Evolutionary conservation across 805 yeast genomes (phyloP).

Genomic region (Grigorovia jiainica): DNA sequence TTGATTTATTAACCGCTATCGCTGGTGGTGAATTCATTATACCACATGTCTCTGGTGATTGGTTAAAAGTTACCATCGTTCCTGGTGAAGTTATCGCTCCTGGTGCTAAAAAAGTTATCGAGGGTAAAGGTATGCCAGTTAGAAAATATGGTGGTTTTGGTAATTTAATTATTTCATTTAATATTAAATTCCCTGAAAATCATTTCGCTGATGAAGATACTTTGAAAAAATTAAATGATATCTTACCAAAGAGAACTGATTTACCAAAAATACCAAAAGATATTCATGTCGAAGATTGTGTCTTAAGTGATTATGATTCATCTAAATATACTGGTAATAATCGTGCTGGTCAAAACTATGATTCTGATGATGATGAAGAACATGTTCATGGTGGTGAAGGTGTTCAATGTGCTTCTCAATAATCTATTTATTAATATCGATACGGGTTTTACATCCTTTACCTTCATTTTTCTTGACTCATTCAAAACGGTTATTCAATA

Average conservation of each 20-base stretch:
- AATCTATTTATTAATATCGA: slow-evolving; percentile 16
- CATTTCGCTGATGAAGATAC: slow-evolving; percentile 69
- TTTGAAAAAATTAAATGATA: slow-evolving; percentile 58
- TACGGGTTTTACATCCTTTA: background rate
- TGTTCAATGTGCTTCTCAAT: slow-evolving; percentile 84
- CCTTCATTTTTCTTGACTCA: background rate
- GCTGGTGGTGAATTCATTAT: slow-evolving; percentile 91
- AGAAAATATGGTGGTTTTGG: slow-evolving; percentile 83
- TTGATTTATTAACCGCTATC: slow-evolving; percentile 87
- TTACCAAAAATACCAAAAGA: slow-evolving; percentile 50
- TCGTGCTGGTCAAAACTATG: slow-evolving; percentile 30
- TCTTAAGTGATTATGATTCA: slow-evolving; percentile 59
- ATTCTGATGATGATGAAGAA: slow-evolving; percentile 52
- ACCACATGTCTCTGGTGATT: slow-evolving; percentile 88
- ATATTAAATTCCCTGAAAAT: slow-evolving; percentile 75
- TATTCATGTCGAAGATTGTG: slow-evolving; percentile 75
- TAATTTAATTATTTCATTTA: slow-evolving; percentile 76
- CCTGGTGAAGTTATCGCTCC: slow-evolving; percentile 94
- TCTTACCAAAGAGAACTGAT: slow-evolving; percentile 69
- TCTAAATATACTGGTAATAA: slow-evolving; percentile 41
- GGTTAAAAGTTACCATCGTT: slow-evolving; percentile 66
- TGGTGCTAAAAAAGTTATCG: slow-evolving; percentile 68
- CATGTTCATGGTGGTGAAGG: slow-evolving; percentile 29
- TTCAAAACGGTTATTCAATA: background rate
- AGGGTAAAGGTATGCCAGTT: slow-evolving; percentile 96